Evolutionary conservation across 2,329 filamentous ascomycete genomes (phyloP), one percentile per base, ranked within the genome.

Genomic region (Myriosclerotinia scirpicola): DNA sequence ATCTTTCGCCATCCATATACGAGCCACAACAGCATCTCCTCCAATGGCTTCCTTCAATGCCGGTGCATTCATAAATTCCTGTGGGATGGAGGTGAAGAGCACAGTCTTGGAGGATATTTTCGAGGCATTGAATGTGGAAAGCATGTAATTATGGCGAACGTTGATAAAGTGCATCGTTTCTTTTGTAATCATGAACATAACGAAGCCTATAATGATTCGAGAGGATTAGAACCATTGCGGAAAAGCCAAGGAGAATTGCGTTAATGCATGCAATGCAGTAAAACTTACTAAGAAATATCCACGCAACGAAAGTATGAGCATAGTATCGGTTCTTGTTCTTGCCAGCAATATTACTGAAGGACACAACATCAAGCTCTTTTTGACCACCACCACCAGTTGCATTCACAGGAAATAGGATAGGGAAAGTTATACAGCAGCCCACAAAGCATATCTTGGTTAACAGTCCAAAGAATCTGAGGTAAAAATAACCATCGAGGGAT

Each of bases 131-230:
- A 91, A 83, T 17, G 92, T 92, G 20, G 93, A 92, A 67, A 96
- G 85, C 55, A 95, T 86, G 79, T 96, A 97, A 0, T 93, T 93
- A 79, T 97, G 93, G 69, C 93, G 90, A 61, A 97, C 80, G 73
- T 96, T 96, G 80, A 97, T 90, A 78, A 91, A 96, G 83, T 89
- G 96, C 71, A 97, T 90, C 74, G 87, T 89, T 78, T 98, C 94
- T 67, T 93, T 86, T 66, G 93, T 90, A 69, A 98, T 87, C 74
- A 92, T 89, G 79, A 91, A 96, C 80, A 97, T 90, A 71, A 98
- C 84, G 76, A 97, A 97, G 54, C 85, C 86, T 73, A 17, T 12
- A 30, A 20, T 2, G 15, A 26, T 68, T 63, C 69, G 68, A 53
- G 53, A 48, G 3, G 6, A 8, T 11, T 34, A 5, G 26, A 11